Evolutionary conservation across 2,329 filamentous ascomycete genomes (phyloP), one percentile per base, ranked within the genome.

Genomic region (Colletotrichum sp.): DNA sequence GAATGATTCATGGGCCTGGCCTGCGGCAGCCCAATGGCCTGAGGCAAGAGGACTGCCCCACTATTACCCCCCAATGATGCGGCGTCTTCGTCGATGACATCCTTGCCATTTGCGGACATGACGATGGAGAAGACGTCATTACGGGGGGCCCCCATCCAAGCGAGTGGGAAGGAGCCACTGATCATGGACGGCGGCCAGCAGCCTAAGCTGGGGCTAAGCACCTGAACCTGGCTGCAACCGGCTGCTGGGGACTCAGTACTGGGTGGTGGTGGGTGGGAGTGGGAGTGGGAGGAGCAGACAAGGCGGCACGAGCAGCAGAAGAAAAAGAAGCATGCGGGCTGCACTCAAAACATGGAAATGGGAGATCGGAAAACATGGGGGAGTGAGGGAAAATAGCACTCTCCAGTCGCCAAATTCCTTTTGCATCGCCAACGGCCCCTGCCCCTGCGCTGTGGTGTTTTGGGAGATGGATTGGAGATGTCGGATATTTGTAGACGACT

Each of bases 1-100:
- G 44, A 69, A 73, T 76, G 73, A 76, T 59, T 73, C 73, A 73
- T 73, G 64, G 26, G 32, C 69, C 72, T 71, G 68, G 32, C 62
- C n/a, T 52, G 62, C 8, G 63, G 24, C 28, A n/a, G 36, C 30
- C 55, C 10, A 49, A 44, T 32, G 32, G 70, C 73, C 73, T 76
- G 63, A 73, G 73, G 70, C 73, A 73, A 32, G 12, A 7, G 1
- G 7, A 2, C 2, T 3, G 9, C 7, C 13, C 73, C 69, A 72
- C 9, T 67, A 26, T 15, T 69, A 24, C 8, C n/a, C 12, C 44
- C 66, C 73, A 72, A 72, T 52, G 68, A 62, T 60, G 62, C 28
- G 62, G 18, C 62, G 36, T 16, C 15, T 3, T 30, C 28, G 55
- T 26, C 12, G 39, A 44, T 59, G 39, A 6, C 7, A 76, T 64